These are phyloP conservation scores for Podospora appendiculata DNA, from an alignment of 495 filamentous ascomycete genomes.

Conservation along the genomic window DNA sequence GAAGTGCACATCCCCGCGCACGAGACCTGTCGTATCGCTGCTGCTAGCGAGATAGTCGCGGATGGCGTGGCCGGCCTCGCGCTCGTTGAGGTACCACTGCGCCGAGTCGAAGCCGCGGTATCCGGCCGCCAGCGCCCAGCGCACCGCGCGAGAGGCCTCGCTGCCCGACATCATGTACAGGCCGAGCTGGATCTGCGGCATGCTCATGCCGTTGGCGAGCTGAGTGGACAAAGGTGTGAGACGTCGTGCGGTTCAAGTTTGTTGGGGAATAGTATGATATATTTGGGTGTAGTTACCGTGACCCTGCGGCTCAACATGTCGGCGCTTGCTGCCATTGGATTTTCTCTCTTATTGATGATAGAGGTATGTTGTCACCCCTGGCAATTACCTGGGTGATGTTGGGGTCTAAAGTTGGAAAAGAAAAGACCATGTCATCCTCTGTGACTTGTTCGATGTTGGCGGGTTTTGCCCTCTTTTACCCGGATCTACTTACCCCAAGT, in stretches of 20 bases:
- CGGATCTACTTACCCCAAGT: no score
- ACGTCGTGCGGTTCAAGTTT: neutral
- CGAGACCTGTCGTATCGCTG: constrained; percentile 33
- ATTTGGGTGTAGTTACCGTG: neutral
- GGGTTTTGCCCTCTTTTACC: no score
- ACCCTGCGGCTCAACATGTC: neutral
- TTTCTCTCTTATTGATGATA: no score
- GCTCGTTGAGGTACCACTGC: constrained; percentile 57
- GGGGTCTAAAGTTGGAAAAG: no score
- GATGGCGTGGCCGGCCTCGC: constrained; percentile 52
- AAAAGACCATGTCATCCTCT: no score
- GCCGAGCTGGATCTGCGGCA: constrained; percentile 60
- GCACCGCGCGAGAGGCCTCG: constrained; percentile 40
- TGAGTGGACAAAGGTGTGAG: constrained; percentile 9
- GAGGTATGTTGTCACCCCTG: no score
- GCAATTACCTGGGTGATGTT: no score
- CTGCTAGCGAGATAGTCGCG: constrained; percentile 33
- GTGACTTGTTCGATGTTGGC: no score
- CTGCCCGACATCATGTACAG: constrained; percentile 53
- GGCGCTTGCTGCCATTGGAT: neutral
- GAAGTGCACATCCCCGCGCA: constrained; percentile 56
- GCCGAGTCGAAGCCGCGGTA: constrained; percentile 53
- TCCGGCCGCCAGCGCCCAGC: constrained; percentile 40
- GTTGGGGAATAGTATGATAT: neutral
- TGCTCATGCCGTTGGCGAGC: constrained; percentile 50